Evolutionary conservation across 2,329 filamentous ascomycete genomes (phyloP), one percentile per base, ranked within the genome.

Genomic region (Aspergillus terreus): DNA sequence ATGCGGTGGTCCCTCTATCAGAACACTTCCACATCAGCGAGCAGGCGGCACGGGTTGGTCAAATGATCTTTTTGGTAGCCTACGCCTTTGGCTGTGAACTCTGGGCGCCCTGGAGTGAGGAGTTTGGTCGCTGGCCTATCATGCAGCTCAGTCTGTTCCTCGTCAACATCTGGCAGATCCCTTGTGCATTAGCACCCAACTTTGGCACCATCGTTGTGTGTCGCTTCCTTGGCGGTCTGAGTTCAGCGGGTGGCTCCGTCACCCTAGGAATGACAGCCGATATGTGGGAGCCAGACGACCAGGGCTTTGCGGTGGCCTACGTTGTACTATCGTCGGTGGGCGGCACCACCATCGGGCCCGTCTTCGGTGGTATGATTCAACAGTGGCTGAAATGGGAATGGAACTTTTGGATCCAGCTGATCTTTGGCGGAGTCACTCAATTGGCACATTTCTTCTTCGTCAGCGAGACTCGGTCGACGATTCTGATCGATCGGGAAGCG

Each of bases 31-130:
- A 73, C 42, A 84, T 92, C 55, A 86, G 83, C 57, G 74, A 76
- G 9, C 86, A 90, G 68, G 82, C 81, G 1, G 87, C 85, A 3
- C 81, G 87, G 52, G 79, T 82, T 46, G 89, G 89, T 61, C 86
- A 88, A 53, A 85, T 87, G 71, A 82, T 90, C 55, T 94, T 92
- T 71, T 72, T 95, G 30, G 79, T 94, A 45, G 71, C 84, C 1
- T 94, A 95, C 66, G 89, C 88, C 36, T 92, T 94, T 66, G 89
- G 90, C 15, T 94, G 90, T 67, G 89, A 94, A 68, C 78, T 92
- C 0, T 94, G 89, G 89, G 89, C 90, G 0, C 89, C 89, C 0
- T 94, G 88, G 87, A 87, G 83, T 19, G 90, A 95, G 66, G 90
- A 94, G 63, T 79, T 92, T 47, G 90, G 90, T n/a, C 82, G 89